Conservation (phyloP, 139 green algal species). For the Auxenochlorella pyrenoidosa region DNA sequence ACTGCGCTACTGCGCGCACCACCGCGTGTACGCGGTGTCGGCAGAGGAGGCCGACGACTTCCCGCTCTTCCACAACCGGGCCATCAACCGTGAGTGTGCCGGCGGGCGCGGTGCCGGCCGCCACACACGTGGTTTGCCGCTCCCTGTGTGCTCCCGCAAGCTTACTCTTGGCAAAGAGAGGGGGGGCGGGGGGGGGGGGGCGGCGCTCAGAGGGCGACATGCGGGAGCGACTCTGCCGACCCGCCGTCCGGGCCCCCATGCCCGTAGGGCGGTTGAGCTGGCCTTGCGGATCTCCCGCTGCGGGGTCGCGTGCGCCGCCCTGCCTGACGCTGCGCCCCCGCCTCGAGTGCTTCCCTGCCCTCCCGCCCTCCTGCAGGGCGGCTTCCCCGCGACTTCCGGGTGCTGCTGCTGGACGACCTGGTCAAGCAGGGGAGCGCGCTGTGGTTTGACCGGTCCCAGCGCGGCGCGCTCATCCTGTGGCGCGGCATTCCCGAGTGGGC, state of each 20-base stretch:
- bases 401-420: conserved; percentile 64
- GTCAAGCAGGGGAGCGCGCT: conserved; percentile 51
- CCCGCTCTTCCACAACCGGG: conserved; percentile 69
- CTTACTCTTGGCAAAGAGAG: too few species aligned
- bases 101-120: too few species aligned
- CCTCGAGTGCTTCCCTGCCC: background rate
- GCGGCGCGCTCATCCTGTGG: conserved; percentile 64
- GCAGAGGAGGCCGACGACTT: conserved; percentile 55
- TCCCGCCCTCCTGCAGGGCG: conserved; percentile 57
- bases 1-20: conserved; percentile 73
- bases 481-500: conserved; percentile 66
- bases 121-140: too few species aligned
- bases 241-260: too few species aligned
- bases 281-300: too few species aligned
- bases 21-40: conserved; percentile 67
- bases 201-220: too few species aligned
- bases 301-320: too few species aligned
- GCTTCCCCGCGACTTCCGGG: conserved; percentile 54
- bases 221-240: too few species aligned
- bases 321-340: too few species aligned
- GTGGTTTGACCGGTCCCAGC: conserved; percentile 69
- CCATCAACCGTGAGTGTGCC: conserved; percentile 70
- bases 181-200: too few species aligned
- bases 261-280: too few species aligned
- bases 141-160: too few species aligned